Evolutionary conservation across 768 basidiomycete species (phyloP).

Genomic region (Cystobasidium tubakii): DNA sequence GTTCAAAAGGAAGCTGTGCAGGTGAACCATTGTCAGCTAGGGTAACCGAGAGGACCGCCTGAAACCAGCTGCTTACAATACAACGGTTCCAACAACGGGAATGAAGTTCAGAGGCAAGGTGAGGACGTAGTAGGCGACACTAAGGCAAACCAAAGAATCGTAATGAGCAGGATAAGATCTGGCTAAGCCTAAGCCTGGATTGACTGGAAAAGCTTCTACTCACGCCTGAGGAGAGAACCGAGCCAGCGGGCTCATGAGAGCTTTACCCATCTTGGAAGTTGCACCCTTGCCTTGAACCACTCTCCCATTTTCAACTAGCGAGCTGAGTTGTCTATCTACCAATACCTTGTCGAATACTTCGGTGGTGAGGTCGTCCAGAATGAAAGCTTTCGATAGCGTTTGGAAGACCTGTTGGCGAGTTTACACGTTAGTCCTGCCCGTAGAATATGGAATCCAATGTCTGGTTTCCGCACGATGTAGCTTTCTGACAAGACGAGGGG

Average conservation of each 20-base stretch:
- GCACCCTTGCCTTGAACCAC: constrained; percentile 48
- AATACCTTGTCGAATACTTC: constrained; percentile 57
- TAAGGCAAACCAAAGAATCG: constrained; percentile 52
- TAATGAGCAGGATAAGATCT: not conserved
- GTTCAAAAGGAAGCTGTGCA: constrained; percentile 6
- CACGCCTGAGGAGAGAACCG: constrained; percentile 47
- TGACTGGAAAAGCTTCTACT: too few species aligned
- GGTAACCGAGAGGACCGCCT: constrained; percentile 48
- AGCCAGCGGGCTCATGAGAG: constrained; percentile 51
- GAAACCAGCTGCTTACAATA: constrained; percentile 55
- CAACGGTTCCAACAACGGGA: constrained; percentile 61
- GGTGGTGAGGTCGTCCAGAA: constrained; percentile 53
- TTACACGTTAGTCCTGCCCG: too few species aligned
- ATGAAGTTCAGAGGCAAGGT: constrained; percentile 65
- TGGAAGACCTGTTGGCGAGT: constrained; percentile 48
- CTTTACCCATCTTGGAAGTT: constrained; percentile 55
- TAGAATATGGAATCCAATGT: too few species aligned
- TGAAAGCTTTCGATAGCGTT: constrained; percentile 54
- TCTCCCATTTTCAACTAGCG: constrained; percentile 52
- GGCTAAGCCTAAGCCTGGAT: too few species aligned
- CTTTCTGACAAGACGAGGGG: constrained; percentile 53
- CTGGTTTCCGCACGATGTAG: constrained; percentile 44
- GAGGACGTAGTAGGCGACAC: constrained; percentile 59
- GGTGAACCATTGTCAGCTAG: constrained; percentile 7
- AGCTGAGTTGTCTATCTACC: constrained; percentile 51